A percentile compares a stretch with the other conserved stretches of the same genome.
Conservation (phyloP, 805 yeast species). For the Yarrowia sp. region DNA sequence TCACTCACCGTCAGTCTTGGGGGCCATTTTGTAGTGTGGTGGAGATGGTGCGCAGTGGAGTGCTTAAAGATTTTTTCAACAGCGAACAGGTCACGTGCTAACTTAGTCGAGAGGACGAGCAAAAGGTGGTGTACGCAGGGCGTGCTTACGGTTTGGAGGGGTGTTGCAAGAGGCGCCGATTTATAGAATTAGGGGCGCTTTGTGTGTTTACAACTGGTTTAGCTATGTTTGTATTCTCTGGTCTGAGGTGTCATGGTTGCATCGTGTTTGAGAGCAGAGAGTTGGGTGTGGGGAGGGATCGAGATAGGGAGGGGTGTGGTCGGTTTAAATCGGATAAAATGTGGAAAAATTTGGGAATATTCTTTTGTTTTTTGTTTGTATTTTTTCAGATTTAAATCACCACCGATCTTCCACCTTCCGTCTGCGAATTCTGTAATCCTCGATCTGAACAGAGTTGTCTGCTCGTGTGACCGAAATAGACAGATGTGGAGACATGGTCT, state of each 20-base stretch:
- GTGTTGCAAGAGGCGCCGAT: too few relatives aligned
- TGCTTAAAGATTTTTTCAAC: constrained; percentile 19
- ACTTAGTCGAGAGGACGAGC: neutral
- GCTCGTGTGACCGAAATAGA: constrained; percentile 6
- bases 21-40: constrained; percentile 25
- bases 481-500: neutral
- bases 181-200: too few relatives aligned
- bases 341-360: neutral
- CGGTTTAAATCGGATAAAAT: neutral
- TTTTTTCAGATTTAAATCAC: neutral
- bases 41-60: neutral
- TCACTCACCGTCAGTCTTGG: constrained; percentile 25
- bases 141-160: too few relatives aligned
- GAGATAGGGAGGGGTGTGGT: too few relatives aligned
- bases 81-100: neutral
- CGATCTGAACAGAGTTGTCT: constrained; percentile 12
- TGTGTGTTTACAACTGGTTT: too few relatives aligned
- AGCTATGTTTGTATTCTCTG: too few relatives aligned
- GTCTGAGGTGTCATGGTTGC: neutral
- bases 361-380: neutral
- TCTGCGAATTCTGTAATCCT: neutral
- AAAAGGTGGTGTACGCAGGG: constrained; percentile 1
- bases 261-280: neutral
- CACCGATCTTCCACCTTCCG: too few relatives aligned
- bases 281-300: too few relatives aligned